Percentiles rank a stretch among this genome's conserved stretches.
phyloP scores from a whole-genome alignment of 352 stramenopile genomes.

The Phytophthora hibernalis region DNA sequence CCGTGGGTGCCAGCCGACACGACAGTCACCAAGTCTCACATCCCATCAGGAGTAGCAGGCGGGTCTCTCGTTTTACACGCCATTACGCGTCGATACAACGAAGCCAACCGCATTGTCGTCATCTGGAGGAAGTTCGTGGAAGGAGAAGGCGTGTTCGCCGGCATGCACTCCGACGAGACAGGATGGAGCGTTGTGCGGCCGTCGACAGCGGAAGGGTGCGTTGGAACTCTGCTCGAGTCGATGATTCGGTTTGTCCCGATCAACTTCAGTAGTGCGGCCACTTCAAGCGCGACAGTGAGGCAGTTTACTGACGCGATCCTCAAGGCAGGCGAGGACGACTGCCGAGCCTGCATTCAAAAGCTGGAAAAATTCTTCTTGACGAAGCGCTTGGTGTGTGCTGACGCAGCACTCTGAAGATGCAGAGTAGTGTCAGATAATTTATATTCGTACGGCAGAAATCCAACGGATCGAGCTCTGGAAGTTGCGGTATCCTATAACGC shows the following conservation, averaged over 20 bases:
- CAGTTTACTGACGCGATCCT: conserved; percentile 28
- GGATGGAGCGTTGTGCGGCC: conserved; percentile 50
- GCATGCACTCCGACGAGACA: conserved; percentile 65
- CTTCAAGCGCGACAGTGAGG: conserved; percentile 6
- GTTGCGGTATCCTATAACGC: no score
- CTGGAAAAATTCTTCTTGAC: conserved; percentile 34
- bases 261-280: conserved; percentile 19
- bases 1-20: conserved; percentile 30
- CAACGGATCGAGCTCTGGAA: no score
- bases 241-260: conserved; percentile 32
- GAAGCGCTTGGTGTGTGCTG: conserved; percentile 30
- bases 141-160: conserved; percentile 40
- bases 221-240: conserved; percentile 22
- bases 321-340: conserved; percentile 29
- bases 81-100: conserved; percentile 50
- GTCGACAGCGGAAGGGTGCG: conserved; percentile 5
- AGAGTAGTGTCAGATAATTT: conserved; percentile 3
- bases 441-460: not conserved
- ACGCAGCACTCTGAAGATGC: not conserved
- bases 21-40: conserved; percentile 32
- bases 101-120: conserved; percentile 52
- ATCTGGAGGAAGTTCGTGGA: conserved; percentile 59
- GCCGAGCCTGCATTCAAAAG: conserved; percentile 5
- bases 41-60: not conserved
- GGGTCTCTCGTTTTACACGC: conserved; percentile 17